Base-by-base conservation (phyloP, 768 basidiomycete species). In the Glaciozyma martinii region DNA sequence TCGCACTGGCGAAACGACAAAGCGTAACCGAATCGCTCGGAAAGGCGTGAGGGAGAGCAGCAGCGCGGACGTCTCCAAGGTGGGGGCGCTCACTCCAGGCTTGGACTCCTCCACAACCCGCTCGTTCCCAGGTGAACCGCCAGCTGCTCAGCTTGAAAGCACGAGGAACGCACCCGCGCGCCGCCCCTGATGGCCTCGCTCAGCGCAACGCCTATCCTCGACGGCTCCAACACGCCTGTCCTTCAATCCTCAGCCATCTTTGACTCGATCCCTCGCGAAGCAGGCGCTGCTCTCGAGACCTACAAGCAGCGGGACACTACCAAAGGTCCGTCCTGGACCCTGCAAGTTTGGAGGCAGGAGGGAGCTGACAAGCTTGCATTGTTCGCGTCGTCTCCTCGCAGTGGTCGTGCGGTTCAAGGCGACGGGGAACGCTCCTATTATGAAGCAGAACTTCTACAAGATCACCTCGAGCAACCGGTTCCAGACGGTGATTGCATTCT, bases 381-480 rank as follows among this genome's bases (percentile, higher is more conserved):
- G 53, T 33, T 50, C 21, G 19, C 40, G n/a, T 23, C 29, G 32
- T 42, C 27, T 16, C 25, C 19, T 46, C n/a, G 21, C 75, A 98
- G 94, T 97, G 58, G 86, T 97, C 67, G 90, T 99, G 15, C 86
- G 92, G 52, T 99, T 99, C 83, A 93, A 93, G 76, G 92, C 94
- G 3, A 89, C 95, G 15, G 94, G 94, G 54, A 93, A 94, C 72
- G 94, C 93, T 1, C 94, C 94, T 0, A 92, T 99, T 73, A 95
- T 99, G 93, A 93, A 88, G 78, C 90, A 94, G 78, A 97, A 94
- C 79, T 89, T 93, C 72, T 97, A 91, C 84, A 94, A 93, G 81
- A 93, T 97, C 74, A 91, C 92, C 0, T 88, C 92, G 18, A 86
- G 87, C 47, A 92, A 95, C 76, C 82, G 88, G 60, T 99, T 97